Evolutionary conservation across 176 grass and related monocot species (phyloP).

Genomic region (Aegilops longissima): DNA sequence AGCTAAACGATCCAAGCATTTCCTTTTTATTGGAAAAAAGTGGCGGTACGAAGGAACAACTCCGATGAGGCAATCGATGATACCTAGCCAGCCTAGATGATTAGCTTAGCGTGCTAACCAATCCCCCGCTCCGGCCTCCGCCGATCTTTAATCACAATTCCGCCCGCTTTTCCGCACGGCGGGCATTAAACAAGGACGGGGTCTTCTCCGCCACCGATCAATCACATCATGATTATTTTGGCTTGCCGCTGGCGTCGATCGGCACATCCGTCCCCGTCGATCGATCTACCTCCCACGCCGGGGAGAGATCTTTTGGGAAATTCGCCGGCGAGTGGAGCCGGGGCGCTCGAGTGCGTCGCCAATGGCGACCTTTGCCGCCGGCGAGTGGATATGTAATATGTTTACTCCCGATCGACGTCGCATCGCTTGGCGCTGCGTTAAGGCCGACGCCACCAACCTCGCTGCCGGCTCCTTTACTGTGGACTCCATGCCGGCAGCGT

Average conservation of each 20-base stretch:
- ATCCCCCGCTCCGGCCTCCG: not conserved
- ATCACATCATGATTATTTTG: conserved; percentile 39
- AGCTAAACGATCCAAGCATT: conserved; percentile 24
- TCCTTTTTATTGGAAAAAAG: conserved; percentile 30
- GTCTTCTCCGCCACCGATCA: not conserved
- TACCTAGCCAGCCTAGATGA: conserved; percentile 23
- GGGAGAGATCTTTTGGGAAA: conserved; percentile 8
- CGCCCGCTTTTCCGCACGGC: not conserved
- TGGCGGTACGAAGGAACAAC: conserved; percentile 27
- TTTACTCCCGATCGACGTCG: not conserved
- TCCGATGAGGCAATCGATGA: conserved; percentile 33
- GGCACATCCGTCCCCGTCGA: not conserved
- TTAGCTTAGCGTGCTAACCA: conserved; percentile 22
- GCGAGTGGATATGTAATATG: not conserved
- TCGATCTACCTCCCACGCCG: not conserved
- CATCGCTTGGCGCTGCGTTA: not conserved
- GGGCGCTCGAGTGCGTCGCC: not conserved
- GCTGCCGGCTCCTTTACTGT: conserved; percentile 3
- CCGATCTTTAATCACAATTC: not conserved
- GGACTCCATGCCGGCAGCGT: not conserved
- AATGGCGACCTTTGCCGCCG: not conserved
- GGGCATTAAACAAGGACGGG: conserved; percentile 42
- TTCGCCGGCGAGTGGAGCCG: conserved; percentile 7
- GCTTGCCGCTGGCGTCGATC: not conserved
- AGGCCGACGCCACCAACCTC: conserved; percentile 32